phyloP scores from a whole-genome alignment of 2,329 filamentous ascomycete species.

The Cercospora canescens region DNA sequence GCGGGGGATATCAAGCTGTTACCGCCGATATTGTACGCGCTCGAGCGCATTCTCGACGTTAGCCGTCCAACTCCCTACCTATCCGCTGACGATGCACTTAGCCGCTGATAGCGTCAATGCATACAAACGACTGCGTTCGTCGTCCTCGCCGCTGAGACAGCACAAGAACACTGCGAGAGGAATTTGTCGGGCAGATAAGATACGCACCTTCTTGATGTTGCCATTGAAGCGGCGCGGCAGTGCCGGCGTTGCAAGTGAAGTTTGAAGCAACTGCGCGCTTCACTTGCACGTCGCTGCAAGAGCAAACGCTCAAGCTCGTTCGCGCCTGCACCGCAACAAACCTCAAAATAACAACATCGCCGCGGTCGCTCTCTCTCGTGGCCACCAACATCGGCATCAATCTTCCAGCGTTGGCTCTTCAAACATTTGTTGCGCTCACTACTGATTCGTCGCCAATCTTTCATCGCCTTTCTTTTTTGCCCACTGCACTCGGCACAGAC shows the following conservation, averaged over 20 bases:
- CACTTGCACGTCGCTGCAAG: background rate
- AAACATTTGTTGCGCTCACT: background rate
- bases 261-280: background rate
- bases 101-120: constrained; percentile 7
- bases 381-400: constrained; percentile 2
- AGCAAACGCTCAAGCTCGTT: background rate
- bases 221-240: background rate
- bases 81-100: background rate
- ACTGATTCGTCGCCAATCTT: background rate
- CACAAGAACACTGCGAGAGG: background rate
- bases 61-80: background rate
- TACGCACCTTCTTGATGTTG: background rate
- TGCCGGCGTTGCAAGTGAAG: background rate
- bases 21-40: background rate
- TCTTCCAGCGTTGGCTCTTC: background rate
- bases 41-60: background rate
- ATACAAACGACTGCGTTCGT: constrained; percentile 17
- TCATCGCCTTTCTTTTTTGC: background rate
- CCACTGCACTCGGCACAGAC: background rate
- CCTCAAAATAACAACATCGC: background rate
- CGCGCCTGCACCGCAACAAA: constrained; percentile 3
- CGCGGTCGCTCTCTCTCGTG: background rate
- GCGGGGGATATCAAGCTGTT: background rate
- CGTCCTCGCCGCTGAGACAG: constrained; percentile 2
- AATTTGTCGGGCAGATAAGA: background rate